Evolutionary conservation across 2,329 filamentous ascomycete genomes (phyloP).

Genomic region (Aspergillus proliferans): DNA sequence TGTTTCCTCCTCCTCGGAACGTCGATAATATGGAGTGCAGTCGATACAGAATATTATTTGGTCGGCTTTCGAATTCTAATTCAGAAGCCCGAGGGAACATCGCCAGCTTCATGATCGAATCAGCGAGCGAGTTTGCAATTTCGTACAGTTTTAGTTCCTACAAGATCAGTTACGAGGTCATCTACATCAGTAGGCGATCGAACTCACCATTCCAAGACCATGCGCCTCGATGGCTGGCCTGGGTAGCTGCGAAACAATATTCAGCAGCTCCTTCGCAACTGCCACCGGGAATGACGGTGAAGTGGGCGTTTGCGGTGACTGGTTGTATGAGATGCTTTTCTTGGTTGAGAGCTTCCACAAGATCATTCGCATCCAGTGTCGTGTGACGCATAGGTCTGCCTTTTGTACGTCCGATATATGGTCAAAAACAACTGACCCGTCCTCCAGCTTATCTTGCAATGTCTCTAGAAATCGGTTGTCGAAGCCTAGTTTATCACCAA

Average conservation of each 20-base stretch:
- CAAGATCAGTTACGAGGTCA: neutral
- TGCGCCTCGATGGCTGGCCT: constrained; percentile 46
- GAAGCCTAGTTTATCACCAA: constrained; percentile 16
- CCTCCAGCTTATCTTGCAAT: constrained; percentile 41
- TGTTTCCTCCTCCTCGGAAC: constrained; percentile 16
- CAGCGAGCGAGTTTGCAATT: constrained; percentile 20
- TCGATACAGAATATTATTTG: constrained; percentile 14
- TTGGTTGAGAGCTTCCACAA: constrained; percentile 41
- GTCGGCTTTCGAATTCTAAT: constrained; percentile 15
- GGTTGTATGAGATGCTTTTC: constrained; percentile 16
- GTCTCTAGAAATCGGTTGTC: constrained; percentile 17
- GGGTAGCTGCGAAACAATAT: constrained; percentile 40
- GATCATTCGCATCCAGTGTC: constrained; percentile 48
- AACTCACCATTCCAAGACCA: constrained; percentile 37
- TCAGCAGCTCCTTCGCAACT: constrained; percentile 44
- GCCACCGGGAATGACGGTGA: constrained; percentile 29
- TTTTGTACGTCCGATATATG: constrained; percentile 45
- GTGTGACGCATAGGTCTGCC: constrained; percentile 46
- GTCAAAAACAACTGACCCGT: constrained; percentile 34
- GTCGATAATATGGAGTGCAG: constrained; percentile 18
- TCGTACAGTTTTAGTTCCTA: constrained; percentile 25
- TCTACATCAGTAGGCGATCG: neutral
- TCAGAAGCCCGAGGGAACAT: constrained; percentile 5
- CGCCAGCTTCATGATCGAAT: constrained; percentile 16
- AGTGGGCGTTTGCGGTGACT: constrained; percentile 6